Base-by-base conservation (phyloP, 768 basidiomycete genomes). In the Lactifluus pinguis region DNA sequence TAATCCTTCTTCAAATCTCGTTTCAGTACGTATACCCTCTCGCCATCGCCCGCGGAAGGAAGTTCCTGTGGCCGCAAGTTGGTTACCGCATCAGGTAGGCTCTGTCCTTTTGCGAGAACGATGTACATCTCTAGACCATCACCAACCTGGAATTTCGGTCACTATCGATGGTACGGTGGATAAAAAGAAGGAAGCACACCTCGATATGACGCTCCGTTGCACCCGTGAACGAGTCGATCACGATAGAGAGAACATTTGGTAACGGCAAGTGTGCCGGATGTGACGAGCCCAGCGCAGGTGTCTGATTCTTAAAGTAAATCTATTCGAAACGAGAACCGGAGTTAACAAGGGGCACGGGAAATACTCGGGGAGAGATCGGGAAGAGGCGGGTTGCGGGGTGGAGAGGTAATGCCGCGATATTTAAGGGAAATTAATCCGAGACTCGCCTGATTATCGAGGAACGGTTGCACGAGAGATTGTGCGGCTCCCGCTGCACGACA, bases 121-220 rank as follows among this genome's bases (percentile, higher is more conserved):
- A 98, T 80, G 69, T 87, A 95, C 64, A 95, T 89, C 71, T 98
- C 94, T 39, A 98, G 80, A 4, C 92, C 92, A 72, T 98, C 95
- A 48, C 95, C 95, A 64, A 99, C 95, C 89, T 92, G 67, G 45
- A 25, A n/a, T 11, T 30, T 39, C 14, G 32, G 58, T 50, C 42
- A 49, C 21, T 19, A 54, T 51, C 39, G 56, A 49, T 53, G 19
- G 1, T 25, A 25, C 25, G 36, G 48, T 21, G 30, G 30, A 61
- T 53, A 30, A 29, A 29, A 36, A n/a, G 45, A 49, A 54, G 53
- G 63, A 60, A 65, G 68, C 78, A 63, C 63, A 90, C 90, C 83
- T 98, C 95, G 70, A 98, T 98, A 74, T 98, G 95, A 65, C 97
- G 85, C 76, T 99, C 97, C 14, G 97, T 98, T 30, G 97, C 97